Evolutionary conservation across 805 yeast species (phyloP).

Genomic region (Pichia pseudocactophila): DNA sequence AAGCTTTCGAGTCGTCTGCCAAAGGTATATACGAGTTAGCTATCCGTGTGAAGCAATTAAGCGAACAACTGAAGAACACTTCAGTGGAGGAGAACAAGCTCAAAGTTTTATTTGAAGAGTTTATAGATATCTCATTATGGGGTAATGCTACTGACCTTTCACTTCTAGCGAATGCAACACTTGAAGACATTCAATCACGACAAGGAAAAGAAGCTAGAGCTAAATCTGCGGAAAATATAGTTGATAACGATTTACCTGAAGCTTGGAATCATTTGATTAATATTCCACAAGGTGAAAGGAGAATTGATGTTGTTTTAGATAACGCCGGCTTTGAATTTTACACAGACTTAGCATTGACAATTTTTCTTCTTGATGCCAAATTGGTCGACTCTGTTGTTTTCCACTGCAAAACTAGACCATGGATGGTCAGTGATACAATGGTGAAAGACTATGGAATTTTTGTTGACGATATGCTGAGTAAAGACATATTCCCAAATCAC

Average conservation of each 20-base stretch:
- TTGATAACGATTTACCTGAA: constrained; percentile 61
- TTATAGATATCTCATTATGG: constrained; percentile 86
- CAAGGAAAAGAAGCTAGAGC: constrained; percentile 87
- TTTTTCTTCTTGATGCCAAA: constrained; percentile 64
- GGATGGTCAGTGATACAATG: constrained; percentile 97
- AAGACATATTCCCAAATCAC: constrained; percentile 40
- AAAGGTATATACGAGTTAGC: constrained; percentile 79
- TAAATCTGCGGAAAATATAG: constrained; percentile 68
- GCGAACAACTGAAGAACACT: constrained; percentile 10
- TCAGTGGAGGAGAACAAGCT: constrained; percentile 34
- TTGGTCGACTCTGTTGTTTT: constrained; percentile 55
- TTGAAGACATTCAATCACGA: constrained; percentile 82
- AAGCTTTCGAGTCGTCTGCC: constrained; percentile 66
- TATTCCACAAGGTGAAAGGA: constrained; percentile 27
- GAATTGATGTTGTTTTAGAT: constrained; percentile 80
- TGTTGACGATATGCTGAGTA: constrained; percentile 45
- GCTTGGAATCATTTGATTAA: constrained; percentile 50
- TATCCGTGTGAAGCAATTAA: constrained; percentile 42
- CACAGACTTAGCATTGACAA: constrained; percentile 64
- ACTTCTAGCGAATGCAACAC: constrained; percentile 73
- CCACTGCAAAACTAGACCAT: constrained; percentile 87
- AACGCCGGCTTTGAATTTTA: constrained; percentile 93
- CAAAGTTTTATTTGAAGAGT: constrained; percentile 64
- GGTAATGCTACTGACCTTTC: constrained; percentile 97
- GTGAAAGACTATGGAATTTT: constrained; percentile 64